These are phyloP conservation scores for Penicillium oxalicum DNA, from an alignment of 2,329 filamentous ascomycete species.

Conservation along the genomic window DNA sequence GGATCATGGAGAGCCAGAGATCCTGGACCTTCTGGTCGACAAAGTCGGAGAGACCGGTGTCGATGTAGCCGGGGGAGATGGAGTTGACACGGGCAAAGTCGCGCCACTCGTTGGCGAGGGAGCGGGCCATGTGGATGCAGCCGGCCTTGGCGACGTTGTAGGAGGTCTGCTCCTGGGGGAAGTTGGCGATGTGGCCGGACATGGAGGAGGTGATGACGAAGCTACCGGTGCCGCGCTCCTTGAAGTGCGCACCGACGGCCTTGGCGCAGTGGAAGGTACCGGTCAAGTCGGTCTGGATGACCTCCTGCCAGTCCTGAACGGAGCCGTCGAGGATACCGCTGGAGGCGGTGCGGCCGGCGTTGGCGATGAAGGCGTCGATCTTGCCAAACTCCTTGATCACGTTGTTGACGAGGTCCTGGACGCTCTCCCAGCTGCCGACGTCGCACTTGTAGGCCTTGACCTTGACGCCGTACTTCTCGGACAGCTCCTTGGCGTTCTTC, in stretches of 20 bases:
- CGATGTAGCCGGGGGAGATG: constrained; percentile 64
- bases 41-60: constrained; percentile 62
- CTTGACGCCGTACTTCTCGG: constrained; percentile 57
- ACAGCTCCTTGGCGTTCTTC: constrained; percentile 60
- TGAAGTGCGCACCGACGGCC: constrained; percentile 76
- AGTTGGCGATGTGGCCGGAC: constrained; percentile 52
- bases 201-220: constrained; percentile 64
- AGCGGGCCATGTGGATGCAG: constrained; percentile 58
- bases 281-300: constrained; percentile 82
- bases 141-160: constrained; percentile 63
- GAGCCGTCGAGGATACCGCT: constrained; percentile 63
- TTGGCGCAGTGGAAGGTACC: constrained; percentile 81
- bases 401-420: constrained; percentile 52
- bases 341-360: constrained; percentile 65
- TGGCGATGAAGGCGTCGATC: constrained; percentile 62
- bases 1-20: constrained; percentile 56
- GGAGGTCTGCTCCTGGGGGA: constrained; percentile 59
- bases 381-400: constrained; percentile 65
- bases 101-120: constrained; percentile 63
- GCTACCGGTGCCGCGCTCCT: constrained; percentile 57
- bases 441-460: constrained; percentile 63
- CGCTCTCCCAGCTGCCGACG: constrained; percentile 52
- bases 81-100: constrained; percentile 64
- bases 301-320: constrained; percentile 66
- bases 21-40: constrained; percentile 53